Percentiles rank a stretch among this genome's conserved stretches.
phyloP scores from a whole-genome alignment of 441 rosid species.

The Gossypium schwendimanii region DNA sequence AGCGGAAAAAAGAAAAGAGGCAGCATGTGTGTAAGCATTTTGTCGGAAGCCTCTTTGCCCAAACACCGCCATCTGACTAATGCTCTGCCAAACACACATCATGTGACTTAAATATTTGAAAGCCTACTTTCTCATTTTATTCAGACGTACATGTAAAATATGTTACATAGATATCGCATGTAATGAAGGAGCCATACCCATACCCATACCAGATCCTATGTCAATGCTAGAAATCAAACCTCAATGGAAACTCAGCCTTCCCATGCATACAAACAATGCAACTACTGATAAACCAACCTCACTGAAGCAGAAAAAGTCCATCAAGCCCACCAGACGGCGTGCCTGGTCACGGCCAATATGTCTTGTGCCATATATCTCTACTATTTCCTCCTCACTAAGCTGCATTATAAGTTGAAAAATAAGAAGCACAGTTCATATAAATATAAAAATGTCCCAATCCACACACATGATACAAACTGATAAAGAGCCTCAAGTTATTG shows the following conservation, averaged over 20 bases:
- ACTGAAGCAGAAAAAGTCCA: conserved; percentile 98
- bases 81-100: not conserved
- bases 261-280: not conserved
- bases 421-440: conserved; percentile 4
- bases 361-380: conserved; percentile 70
- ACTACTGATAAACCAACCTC: conserved; percentile 48
- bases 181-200: not conserved
- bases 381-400: conserved; percentile 65
- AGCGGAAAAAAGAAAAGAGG: not conserved
- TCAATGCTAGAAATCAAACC: not conserved
- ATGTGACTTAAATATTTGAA: not conserved
- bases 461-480: not conserved
- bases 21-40: not conserved
- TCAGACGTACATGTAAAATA: not conserved
- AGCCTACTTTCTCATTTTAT: not conserved
- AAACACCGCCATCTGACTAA: not conserved
- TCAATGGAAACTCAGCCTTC: not conserved
- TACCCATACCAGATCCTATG: not conserved
- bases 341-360: conserved; percentile 94
- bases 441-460: not conserved
- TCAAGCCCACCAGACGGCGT: conserved; percentile 76
- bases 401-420: conserved; percentile 24
- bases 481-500: not conserved
- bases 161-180: not conserved
- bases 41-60: not conserved